Evolutionary conservation across 192 early-diverging fungal genomes (phyloP).

Genomic region (Linnemannia exigua): DNA sequence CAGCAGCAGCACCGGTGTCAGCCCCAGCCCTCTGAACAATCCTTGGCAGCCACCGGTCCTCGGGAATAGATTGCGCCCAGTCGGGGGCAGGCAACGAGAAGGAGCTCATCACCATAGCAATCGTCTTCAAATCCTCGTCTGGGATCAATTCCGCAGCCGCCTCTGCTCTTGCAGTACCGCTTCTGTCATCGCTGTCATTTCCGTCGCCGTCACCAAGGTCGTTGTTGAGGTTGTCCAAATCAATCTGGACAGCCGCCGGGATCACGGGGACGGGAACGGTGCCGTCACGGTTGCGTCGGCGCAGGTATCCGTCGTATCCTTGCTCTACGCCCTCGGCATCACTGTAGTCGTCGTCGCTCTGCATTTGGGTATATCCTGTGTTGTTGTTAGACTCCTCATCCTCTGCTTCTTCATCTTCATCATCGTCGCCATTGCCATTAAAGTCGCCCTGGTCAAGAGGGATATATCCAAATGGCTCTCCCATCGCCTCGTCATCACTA

Average conservation of each 20-base stretch:
- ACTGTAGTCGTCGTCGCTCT: constrained; percentile 31
- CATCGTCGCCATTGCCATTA: constrained; percentile 5
- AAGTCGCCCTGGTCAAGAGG: constrained; percentile 37
- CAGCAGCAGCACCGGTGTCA: not conserved
- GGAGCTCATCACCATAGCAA: constrained; percentile 47
- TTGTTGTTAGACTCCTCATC: not conserved
- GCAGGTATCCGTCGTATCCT: constrained; percentile 51
- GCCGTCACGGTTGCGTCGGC: constrained; percentile 15
- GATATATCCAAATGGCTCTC: constrained; percentile 43
- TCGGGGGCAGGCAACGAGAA: constrained; percentile 51
- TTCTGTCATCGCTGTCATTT: not conserved
- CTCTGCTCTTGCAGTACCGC: not conserved
- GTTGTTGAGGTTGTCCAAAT: constrained; percentile 1
- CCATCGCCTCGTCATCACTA: constrained; percentile 11
- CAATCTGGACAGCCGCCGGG: constrained; percentile 33
- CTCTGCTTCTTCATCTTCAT: constrained; percentile 19
- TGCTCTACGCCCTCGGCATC: constrained; percentile 28
- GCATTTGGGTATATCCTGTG: constrained; percentile 11
- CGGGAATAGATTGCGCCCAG: constrained; percentile 46
- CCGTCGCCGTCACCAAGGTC: not conserved
- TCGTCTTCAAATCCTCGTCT: constrained; percentile 50
- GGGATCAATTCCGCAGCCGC: constrained; percentile 32
- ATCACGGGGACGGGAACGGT: constrained; percentile 35
- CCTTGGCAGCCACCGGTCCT: constrained; percentile 47
- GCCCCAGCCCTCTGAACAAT: constrained; percentile 40